phyloP scores from a whole-genome alignment of 2,329 filamentous ascomycete genomes.

The Penicillium hesseltinei region DNA sequence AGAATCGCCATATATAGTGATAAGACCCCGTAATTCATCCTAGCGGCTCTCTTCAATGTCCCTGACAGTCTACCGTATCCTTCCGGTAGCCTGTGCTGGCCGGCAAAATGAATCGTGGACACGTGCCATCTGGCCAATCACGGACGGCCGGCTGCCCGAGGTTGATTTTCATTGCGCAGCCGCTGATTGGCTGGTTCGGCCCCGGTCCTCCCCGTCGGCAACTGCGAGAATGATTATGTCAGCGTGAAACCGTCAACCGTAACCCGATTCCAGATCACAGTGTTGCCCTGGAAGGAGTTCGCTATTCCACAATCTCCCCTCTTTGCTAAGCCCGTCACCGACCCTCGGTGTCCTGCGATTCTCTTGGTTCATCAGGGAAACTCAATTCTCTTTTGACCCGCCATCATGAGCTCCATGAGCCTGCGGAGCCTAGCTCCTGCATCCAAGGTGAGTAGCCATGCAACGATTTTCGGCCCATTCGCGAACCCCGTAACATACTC shows the following conservation, averaged over 20 bases:
- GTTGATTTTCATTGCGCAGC: slow-evolving; percentile 36
- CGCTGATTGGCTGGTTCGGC: slow-evolving; percentile 36
- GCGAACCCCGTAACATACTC: slow-evolving; percentile 18
- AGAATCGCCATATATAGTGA: background rate
- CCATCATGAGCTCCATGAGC: slow-evolving; percentile 51
- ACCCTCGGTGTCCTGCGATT: slow-evolving; percentile 22
- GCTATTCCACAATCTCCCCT: slow-evolving; percentile 23
- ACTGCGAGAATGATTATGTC: slow-evolving; percentile 35
- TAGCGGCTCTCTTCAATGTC: background rate
- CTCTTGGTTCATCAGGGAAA: slow-evolving; percentile 28
- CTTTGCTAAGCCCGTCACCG: slow-evolving; percentile 18
- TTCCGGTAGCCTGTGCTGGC: slow-evolving; percentile 23
- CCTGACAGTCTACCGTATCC: slow-evolving; percentile 10
- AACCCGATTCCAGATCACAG: slow-evolving; percentile 17
- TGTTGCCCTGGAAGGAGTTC: slow-evolving; percentile 22
- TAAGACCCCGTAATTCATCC: background rate
- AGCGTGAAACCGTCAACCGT: slow-evolving; percentile 25
- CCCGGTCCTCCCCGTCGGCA: slow-evolving; percentile 34
- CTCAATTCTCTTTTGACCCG: slow-evolving; percentile 30
- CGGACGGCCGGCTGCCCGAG: slow-evolving; percentile 30
- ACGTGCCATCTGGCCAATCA: slow-evolving; percentile 37
- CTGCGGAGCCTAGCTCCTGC: slow-evolving; percentile 51
- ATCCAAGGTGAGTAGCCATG: slow-evolving; percentile 44
- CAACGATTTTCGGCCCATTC: slow-evolving; percentile 24
- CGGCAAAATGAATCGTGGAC: slow-evolving; percentile 29